Percentiles rank a stretch among this genome's conserved stretches.
phyloP scores from a whole-genome alignment of 1,139 yeast genomes.

The Yamadazyma blattariae region DNA sequence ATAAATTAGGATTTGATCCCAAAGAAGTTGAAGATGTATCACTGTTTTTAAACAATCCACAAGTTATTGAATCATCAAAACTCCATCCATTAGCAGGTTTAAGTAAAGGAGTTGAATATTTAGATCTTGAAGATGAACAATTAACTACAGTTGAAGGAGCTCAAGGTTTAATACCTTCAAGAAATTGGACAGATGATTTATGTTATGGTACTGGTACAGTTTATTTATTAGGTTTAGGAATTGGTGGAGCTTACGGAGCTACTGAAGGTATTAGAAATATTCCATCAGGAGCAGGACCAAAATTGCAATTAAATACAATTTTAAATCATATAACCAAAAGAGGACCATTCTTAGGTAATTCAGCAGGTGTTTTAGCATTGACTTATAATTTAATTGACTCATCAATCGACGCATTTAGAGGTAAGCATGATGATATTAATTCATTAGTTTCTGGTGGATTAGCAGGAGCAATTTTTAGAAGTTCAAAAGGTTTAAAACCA shows the following conservation, averaged over 20 bases:
- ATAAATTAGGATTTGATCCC: conserved; percentile 63
- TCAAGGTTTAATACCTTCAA: conserved; percentile 85
- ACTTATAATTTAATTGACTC: conserved; percentile 85
- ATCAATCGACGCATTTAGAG: conserved; percentile 74
- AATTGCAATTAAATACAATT: conserved; percentile 81
- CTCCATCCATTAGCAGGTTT: conserved; percentile 95
- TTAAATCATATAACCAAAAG: conserved; percentile 90
- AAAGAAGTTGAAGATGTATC: conserved; percentile 63
- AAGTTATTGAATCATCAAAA: conserved; percentile 64
- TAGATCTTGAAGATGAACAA: conserved; percentile 81
- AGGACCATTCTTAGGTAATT: conserved; percentile 94
- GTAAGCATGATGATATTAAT: conserved; percentile 82
- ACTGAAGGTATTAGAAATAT: conserved; percentile 79
- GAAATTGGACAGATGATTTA: conserved; percentile 96
- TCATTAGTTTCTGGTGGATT: conserved; percentile 87
- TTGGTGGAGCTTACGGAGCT: conserved; percentile 88
- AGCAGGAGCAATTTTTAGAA: conserved; percentile 88
- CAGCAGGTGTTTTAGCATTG: conserved; percentile 90
- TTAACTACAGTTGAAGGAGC: conserved; percentile 77
- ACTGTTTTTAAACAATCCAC: conserved; percentile 56
- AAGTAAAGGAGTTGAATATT: conserved; percentile 82
- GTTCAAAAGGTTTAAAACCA: conserved; percentile 81
- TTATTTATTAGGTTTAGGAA: conserved; percentile 71
- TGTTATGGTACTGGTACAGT: conserved; percentile 98
- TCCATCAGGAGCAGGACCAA: conserved; percentile 70